Percentiles rank a stretch among this genome's conserved stretches.
phyloP scores from a whole-genome alignment of 129 eudicot genomes.

The Sambucus nigra region DNA sequence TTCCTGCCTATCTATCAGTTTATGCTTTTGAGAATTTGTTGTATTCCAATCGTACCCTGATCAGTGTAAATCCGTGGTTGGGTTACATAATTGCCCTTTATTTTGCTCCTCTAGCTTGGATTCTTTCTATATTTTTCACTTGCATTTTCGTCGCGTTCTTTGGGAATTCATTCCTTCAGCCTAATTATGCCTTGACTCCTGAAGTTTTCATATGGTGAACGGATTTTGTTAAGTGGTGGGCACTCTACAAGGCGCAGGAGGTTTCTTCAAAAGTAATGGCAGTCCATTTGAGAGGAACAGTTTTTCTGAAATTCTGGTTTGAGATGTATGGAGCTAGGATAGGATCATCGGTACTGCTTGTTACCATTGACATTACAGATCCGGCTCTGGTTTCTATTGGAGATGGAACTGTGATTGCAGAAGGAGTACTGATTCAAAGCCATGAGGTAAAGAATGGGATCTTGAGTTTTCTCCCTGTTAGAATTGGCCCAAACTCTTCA shows the following conservation, averaged over 20 bases:
- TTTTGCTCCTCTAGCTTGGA: constrained; percentile 71
- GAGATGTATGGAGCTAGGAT: constrained; percentile 70
- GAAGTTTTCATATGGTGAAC: constrained; percentile 60
- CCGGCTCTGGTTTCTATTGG: constrained; percentile 78
- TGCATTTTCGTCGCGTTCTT: constrained; percentile 47
- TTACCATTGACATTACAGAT: constrained; percentile 67
- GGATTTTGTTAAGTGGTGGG: constrained; percentile 84
- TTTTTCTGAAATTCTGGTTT: constrained; percentile 69
- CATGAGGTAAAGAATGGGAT: constrained; percentile 76
- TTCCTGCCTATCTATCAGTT: constrained; percentile 53
- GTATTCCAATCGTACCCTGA: constrained; percentile 4
- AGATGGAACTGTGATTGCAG: constrained; percentile 64
- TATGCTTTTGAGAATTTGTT: constrained; percentile 34
- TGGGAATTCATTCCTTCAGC: constrained; percentile 65
- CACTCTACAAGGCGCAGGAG: constrained; percentile 79
- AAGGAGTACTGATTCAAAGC: constrained; percentile 70
- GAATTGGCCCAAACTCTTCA: constrained; percentile 56
- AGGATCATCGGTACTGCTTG: constrained; percentile 69
- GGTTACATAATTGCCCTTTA: constrained; percentile 34
- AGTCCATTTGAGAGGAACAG: constrained; percentile 78
- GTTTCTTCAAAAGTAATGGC: constrained; percentile 61
- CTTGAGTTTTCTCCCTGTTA: constrained; percentile 56
- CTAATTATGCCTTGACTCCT: constrained; percentile 61
- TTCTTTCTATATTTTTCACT: constrained; percentile 57
- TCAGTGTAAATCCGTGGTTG: constrained; percentile 16